Evolutionary conservation across 805 yeast genomes (phyloP), one percentile per base, ranked within the genome.

Genomic region (Starmerella vaccinii): DNA sequence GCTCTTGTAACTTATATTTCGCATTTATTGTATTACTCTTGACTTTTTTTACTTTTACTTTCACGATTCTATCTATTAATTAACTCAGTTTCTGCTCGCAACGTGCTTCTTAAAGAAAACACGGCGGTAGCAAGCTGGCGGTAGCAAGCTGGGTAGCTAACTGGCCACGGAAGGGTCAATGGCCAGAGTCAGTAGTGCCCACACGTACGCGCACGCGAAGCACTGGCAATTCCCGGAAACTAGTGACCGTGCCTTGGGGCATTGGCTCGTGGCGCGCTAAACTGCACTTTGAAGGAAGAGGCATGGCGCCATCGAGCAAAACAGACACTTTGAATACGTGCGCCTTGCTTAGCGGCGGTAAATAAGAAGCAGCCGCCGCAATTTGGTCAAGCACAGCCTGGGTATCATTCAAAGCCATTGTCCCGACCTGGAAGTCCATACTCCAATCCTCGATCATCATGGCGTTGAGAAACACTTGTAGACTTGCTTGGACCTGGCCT

Each of bases 1-100:
- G 13, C 33, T 12, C n/a, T 48, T 32, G 44, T 46, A 43, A 38
- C 35, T 24, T 42, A 46, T 33, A 19, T n/a, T 18, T 50, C 19
- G 47, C 42, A 41, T 41, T 16, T 15, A 23, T 26, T 24, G 30
- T 39, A 39, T n/a, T 22, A 23, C 26, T 6, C 41, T 23, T n/a
- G 41, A 34, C 7, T 34, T 18, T 33, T 5, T 9, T 15, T 34
- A n/a, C 9, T 18, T 34, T 5, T 34, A 34, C 16, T 16, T 34
- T 19, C 23, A 10, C 13, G 9, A n/a, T 34, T n/a, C n/a, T n/a
- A n/a, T n/a, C n/a, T 33, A 15, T 8, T 33, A 27, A 27, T 27
- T 27, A 13, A 27, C 13, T 27, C 13, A 9, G 9, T 9, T 27
- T 27, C 32, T 27, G 13, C 9, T 27, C 32, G n/a, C n/a, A n/a